phyloP scores from a whole-genome alignment of 331 rosid genomes.

The Malus hybrid region DNA sequence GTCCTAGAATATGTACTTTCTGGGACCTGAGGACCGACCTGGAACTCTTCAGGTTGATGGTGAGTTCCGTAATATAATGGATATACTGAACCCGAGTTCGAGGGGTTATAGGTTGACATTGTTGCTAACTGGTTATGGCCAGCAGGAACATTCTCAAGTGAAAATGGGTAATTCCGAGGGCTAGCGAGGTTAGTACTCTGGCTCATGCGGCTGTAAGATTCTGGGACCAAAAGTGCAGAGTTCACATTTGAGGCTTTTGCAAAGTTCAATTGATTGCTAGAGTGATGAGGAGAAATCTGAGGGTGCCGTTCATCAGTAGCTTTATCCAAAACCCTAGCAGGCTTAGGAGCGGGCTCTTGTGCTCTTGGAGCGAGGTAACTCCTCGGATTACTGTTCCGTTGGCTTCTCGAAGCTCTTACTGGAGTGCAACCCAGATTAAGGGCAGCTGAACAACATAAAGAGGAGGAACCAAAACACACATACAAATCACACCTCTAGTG shows the following conservation, averaged over 20 bases:
- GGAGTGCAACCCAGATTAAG: conserved; percentile 90
- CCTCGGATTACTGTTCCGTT: conserved; percentile 64
- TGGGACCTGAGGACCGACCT: conserved; percentile 18
- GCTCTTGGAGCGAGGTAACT: conserved; percentile 69
- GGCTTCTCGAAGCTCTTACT: conserved; percentile 93
- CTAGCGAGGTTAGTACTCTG: conserved; percentile 30
- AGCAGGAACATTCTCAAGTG: conserved; percentile 34
- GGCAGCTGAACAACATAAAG: conserved; percentile 66
- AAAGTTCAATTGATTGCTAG: conserved; percentile 36
- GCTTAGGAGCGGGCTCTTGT: conserved; percentile 45
- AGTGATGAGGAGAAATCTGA: conserved; percentile 25
- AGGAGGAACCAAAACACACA: conserved; percentile 21
- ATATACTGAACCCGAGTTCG: conserved; percentile 67
- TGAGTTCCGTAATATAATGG: conserved; percentile 69
- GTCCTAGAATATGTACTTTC: conserved; percentile 35
- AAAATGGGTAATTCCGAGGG: conserved; percentile 38
- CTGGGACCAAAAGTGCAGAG: conserved; percentile 34
- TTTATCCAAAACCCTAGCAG: conserved; percentile 30
- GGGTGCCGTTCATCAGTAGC: conserved; percentile 38
- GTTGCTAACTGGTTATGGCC: conserved; percentile 39
- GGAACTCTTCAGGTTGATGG: conserved; percentile 33
- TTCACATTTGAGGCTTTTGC: conserved; percentile 27
- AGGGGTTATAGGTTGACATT: conserved; percentile 32
- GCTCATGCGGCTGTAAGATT: conserved; percentile 33
- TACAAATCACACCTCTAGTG: conserved; percentile 29